Conservation (phyloP, 345 rosid genomes). For the Salix suchowensis region DNA sequence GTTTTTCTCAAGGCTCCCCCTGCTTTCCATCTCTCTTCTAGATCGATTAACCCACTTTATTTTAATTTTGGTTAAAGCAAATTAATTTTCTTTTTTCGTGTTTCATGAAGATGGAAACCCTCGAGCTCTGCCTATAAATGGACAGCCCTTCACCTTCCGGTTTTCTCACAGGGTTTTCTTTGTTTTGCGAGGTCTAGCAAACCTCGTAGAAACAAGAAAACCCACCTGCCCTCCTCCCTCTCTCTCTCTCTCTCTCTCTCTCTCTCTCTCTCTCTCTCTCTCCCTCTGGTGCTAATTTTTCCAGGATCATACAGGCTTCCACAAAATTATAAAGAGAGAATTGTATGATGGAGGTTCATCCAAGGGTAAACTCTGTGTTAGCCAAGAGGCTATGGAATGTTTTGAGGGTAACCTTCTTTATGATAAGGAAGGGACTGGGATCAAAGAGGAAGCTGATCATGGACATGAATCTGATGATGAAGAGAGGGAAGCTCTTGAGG, state of each 20-base stretch:
- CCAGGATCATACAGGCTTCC: no score
- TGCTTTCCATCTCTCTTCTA: conserved; percentile 8
- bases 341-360: conserved; percentile 27
- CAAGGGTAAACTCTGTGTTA: conserved; percentile 22
- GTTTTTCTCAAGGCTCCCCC: not conserved
- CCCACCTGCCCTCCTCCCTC: not conserved
- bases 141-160: not conserved
- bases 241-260: not conserved
- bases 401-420: conserved; percentile 40
- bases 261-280: not conserved
- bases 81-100: no score
- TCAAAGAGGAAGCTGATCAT: conserved; percentile 52
- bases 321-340: no score
- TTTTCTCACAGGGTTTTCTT: conserved; percentile 30
- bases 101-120: not conserved
- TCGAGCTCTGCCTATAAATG: conserved; percentile 22
- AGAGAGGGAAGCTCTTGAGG: conserved; percentile 45
- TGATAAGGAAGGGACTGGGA: conserved; percentile 44
- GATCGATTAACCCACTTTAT: not conserved
- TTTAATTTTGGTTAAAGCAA: no score
- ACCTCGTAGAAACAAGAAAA: conserved; percentile 50
- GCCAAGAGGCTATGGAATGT: conserved; percentile 52
- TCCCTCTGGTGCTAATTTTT: no score
- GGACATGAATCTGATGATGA: conserved; percentile 57
- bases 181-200: conserved; percentile 43